Evolutionary conservation across 345 rosid genomes (phyloP), one percentile per base, ranked within the genome.

Genomic region (Populus pruinosa): DNA sequence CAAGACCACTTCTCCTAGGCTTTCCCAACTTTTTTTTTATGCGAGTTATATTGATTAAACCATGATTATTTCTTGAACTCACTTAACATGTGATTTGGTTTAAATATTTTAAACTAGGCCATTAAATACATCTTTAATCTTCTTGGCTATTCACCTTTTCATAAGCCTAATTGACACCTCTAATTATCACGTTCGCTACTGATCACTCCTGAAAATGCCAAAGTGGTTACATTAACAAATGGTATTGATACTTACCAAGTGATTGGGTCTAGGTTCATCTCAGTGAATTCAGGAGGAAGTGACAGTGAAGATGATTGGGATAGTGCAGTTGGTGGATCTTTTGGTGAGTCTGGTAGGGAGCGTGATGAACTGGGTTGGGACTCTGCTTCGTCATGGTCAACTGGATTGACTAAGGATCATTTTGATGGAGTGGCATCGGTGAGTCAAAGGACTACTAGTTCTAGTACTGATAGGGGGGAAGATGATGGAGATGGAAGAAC

Each of bases 361-460:
- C 81, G 89, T 12, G 86, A 83, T 67, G 89, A 86, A 72, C 81
- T 82, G 25, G 93, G 87, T 43, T 96, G 98, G 99, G 97, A 85
- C 39, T 78, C 85, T 5, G 88, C 82, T 76, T 91, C 98, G 6
- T 92, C 92, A 63, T 93, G 98, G 99, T 92, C 99, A 3, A 91
- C 89, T 41, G 96, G 99, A 78, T 70, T 93, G 82, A 92, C 96
- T 10, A 91, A 93, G 83, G 99, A 92, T 71, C 96, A 96, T 86
- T 96, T 91, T 76, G 93, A 96, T 62, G 98, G 99, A 43, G 25
- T 55, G 18, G 87, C 85, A 74, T 72, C 83, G 16, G 86, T 86
- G 77, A 90, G 84, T 17, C 86, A 76, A 41, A 82, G 23, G 75
- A 21, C 61, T 72, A 61, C 86, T 59, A 76, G 84, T 72, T 29